Evolutionary conservation across 495 filamentous ascomycete species (phyloP).

Genomic region (Aspergillus coremiiformis): DNA sequence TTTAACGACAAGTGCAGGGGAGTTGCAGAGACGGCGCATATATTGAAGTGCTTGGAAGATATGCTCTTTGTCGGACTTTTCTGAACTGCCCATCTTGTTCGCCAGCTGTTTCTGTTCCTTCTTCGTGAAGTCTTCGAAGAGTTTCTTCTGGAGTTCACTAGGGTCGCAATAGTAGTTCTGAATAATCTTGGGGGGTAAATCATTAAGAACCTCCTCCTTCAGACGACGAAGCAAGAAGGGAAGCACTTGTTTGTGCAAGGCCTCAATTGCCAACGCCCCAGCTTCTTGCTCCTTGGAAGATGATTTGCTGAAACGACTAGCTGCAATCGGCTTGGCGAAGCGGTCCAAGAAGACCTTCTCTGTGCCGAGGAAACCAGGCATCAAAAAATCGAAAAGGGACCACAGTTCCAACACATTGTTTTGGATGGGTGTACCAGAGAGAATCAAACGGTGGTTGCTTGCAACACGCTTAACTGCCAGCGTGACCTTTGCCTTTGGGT

Average conservation of each 20-base stretch:
- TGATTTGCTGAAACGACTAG: conserved; percentile 88
- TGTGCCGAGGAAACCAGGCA: conserved; percentile 97
- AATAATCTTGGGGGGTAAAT: conserved; percentile 94
- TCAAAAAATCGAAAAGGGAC: conserved; percentile 98
- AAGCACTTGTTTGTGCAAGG: conserved; percentile 93
- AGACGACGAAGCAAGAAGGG: conserved; percentile 93
- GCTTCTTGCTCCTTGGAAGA: conserved; percentile 98
- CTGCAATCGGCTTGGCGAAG: conserved; percentile 95
- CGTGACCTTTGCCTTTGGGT: conserved; percentile 88
- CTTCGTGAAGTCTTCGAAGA: conserved; percentile 94
- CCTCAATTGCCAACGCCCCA: conserved; percentile 91
- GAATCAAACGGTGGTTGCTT: conserved; percentile 90
- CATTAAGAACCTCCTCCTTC: conserved; percentile 95
- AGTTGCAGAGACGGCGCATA: conserved; percentile 99
- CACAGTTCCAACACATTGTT: conserved; percentile 98
- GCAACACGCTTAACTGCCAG: conserved; percentile 78
- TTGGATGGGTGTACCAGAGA: conserved; percentile 96
- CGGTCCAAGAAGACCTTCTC: conserved; percentile 97
- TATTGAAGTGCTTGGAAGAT: conserved; percentile 99
- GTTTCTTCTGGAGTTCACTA: conserved; percentile 85
- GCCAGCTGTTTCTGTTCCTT: conserved; percentile 78
- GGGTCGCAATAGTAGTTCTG: conserved; percentile 99
- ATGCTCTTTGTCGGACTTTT: conserved; percentile 91
- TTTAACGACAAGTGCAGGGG: conserved; percentile 89
- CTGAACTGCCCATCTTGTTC: conserved; percentile 65